These are phyloP conservation scores for Aspergillus steynii DNA, from an alignment of 495 filamentous ascomycete genomes.

Conservation along the genomic window DNA sequence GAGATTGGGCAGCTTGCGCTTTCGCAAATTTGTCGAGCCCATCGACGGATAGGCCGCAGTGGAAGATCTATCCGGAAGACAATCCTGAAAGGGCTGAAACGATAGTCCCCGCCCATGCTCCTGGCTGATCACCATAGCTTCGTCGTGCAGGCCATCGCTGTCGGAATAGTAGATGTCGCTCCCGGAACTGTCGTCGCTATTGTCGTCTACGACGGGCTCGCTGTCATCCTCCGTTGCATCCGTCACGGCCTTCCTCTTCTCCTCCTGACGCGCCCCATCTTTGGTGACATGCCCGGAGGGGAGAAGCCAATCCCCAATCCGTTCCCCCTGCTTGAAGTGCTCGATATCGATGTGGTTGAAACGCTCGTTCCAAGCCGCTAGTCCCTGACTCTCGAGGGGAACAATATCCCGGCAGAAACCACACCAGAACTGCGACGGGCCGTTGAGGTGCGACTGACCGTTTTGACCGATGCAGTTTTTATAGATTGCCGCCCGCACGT, in stretches of 20 bases:
- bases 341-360: slow-evolving; percentile 81
- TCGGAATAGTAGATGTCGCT: slow-evolving; percentile 16
- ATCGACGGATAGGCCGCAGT: background rate
- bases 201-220: slow-evolving; percentile 11
- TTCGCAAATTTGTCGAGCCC: slow-evolving; percentile 18
- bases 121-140: slow-evolving; percentile 4
- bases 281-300: slow-evolving; percentile 19
- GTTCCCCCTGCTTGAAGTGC: slow-evolving; percentile 63
- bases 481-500: slow-evolving; percentile 48
- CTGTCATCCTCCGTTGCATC: slow-evolving; percentile 4
- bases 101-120: slow-evolving; percentile 1
- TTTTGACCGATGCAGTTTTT: slow-evolving; percentile 67
- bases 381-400: slow-evolving; percentile 51
- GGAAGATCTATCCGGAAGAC: background rate
- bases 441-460: slow-evolving; percentile 66
- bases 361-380: slow-evolving; percentile 69
- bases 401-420: slow-evolving; percentile 74
- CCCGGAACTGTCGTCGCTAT: slow-evolving; percentile 13
- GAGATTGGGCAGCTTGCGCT: slow-evolving; percentile 27
- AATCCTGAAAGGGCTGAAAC: background rate
- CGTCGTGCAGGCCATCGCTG: slow-evolving; percentile 9
- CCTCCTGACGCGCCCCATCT: slow-evolving; percentile 11
- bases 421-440: slow-evolving; percentile 79
- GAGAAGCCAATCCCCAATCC: slow-evolving; percentile 50
- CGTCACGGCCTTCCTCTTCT: background rate